Evolutionary conservation across 495 filamentous ascomycete genomes (phyloP).

Genomic region (Lineolata rhizophorae): DNA sequence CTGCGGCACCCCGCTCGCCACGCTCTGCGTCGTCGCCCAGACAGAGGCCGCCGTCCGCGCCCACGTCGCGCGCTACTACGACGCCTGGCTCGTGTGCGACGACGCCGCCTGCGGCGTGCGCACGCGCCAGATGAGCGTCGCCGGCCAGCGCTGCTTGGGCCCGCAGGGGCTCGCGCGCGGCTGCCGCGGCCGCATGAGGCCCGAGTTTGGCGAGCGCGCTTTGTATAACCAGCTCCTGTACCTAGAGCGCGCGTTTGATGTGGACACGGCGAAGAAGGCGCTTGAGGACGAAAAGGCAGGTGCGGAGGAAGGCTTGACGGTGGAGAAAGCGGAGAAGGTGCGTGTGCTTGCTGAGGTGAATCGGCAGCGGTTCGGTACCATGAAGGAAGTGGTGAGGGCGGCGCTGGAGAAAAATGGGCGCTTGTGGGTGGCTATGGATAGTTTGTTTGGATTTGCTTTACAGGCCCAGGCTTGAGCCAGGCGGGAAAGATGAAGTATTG

Average conservation of each 20-base stretch:
- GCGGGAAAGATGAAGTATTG: no score
- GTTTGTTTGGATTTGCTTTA: constrained; percentile 51
- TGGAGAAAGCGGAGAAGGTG: constrained; percentile 30
- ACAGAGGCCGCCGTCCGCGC: constrained; percentile 64
- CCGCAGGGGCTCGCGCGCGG: constrained; percentile 59
- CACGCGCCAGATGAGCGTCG: constrained; percentile 79
- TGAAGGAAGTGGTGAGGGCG: constrained; percentile 55
- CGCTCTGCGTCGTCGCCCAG: constrained; percentile 60
- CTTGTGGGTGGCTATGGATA: constrained; percentile 93
- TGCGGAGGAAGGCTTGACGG: constrained; percentile 19
- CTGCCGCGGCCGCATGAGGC: constrained; percentile 74
- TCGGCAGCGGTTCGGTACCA: constrained; percentile 46
- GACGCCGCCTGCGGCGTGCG: constrained; percentile 69
- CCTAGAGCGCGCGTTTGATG: constrained; percentile 68
- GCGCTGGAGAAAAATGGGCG: constrained; percentile 87
- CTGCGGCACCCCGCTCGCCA: constrained; percentile 42
- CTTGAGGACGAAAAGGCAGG: constrained; percentile 22
- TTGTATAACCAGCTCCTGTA: constrained; percentile 91
- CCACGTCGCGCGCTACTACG: constrained; percentile 66
- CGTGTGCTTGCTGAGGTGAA: constrained; percentile 61
- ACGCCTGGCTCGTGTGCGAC: constrained; percentile 77
- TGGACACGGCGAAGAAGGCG: constrained; percentile 49
- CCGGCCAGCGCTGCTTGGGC: constrained; percentile 74
- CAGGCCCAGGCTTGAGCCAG: background rate
- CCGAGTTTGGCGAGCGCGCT: constrained; percentile 68